Evolutionary conservation across 2,329 filamentous ascomycete species (phyloP).

Genomic region (Cladosporium cucumerinum): DNA sequence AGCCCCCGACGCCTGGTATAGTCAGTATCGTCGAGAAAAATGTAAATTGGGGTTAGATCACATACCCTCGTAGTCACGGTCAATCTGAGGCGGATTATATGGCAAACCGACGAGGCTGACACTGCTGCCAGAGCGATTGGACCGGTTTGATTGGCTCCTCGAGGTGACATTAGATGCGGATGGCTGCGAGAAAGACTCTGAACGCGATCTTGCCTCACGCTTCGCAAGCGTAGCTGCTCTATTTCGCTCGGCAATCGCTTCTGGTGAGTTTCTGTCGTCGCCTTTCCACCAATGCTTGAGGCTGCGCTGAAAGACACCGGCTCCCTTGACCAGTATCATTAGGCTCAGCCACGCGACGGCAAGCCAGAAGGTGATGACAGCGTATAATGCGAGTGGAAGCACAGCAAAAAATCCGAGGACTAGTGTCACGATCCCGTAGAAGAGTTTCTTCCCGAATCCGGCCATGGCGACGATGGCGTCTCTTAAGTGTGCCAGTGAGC

Average conservation of each 20-base stretch:
- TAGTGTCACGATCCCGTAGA: not conserved
- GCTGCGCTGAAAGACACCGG: not conserved
- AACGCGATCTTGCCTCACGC: not conserved
- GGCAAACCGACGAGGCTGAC: constrained; percentile 4
- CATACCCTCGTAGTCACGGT: constrained; percentile 11
- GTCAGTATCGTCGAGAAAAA: not conserved
- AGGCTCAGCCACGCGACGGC: not conserved
- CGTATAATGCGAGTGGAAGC: not conserved
- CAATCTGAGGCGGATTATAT: not conserved
- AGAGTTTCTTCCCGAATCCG: not conserved
- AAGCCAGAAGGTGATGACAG: not conserved
- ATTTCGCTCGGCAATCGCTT: not conserved
- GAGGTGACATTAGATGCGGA: not conserved
- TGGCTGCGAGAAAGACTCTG: not conserved
- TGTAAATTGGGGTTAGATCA: not conserved
- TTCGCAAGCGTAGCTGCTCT: not conserved
- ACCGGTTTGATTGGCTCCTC: not conserved
- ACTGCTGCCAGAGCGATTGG: constrained; percentile 2
- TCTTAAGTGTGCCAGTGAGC: not conserved
- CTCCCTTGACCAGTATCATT: not conserved
- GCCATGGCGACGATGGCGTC: not conserved
- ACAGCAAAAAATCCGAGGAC: not conserved
- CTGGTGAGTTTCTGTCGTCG: not conserved
- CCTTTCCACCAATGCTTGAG: not conserved
- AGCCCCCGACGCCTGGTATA: constrained; percentile 4